Percentiles rank a stretch among this genome's conserved stretches.
Evolutionary conservation across 2,329 filamentous ascomycete species (phyloP).

Genomic region (Cercospora zeina): DNA sequence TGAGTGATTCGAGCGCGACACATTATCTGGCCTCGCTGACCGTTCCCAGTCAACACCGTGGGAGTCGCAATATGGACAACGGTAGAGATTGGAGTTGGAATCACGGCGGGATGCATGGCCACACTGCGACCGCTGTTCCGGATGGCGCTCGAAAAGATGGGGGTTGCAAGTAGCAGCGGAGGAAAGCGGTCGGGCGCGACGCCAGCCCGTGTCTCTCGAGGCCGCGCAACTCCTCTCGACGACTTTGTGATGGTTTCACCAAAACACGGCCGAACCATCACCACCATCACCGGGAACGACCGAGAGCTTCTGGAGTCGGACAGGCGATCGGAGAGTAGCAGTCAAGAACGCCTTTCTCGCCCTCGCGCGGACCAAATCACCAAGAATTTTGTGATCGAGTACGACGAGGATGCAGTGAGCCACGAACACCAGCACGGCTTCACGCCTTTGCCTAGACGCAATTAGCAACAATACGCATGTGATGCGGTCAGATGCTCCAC

Average conservation of each 20-base stretch:
- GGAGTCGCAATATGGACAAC: conserved; percentile 43
- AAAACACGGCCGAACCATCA: conserved; percentile 24
- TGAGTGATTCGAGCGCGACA: conserved; percentile 22
- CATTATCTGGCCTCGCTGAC: neutral
- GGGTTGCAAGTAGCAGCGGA: conserved; percentile 22
- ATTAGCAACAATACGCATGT: conserved; percentile 2
- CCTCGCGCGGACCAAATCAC: conserved; percentile 22
- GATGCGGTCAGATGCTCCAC: neutral
- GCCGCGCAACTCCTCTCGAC: conserved; percentile 11
- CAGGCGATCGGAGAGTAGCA: conserved; percentile 23
- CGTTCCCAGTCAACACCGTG: conserved; percentile 43
- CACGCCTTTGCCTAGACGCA: conserved; percentile 17
- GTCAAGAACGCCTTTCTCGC: conserved; percentile 25
- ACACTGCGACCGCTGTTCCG: conserved; percentile 53
- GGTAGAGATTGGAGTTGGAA: conserved; percentile 40
- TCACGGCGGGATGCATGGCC: conserved; percentile 50
- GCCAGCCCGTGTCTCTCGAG: conserved; percentile 11
- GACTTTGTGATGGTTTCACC: conserved; percentile 25
- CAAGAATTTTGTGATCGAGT: conserved; percentile 28
- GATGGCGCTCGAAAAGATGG: conserved; percentile 23
- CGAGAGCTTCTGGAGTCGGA: conserved; percentile 6
- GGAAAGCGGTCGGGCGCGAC: conserved; percentile 10
- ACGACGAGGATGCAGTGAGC: conserved; percentile 28
- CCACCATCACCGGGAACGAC: conserved; percentile 30
- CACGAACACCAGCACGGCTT: conserved; percentile 20